Evolutionary conservation across 1,284 basidiomycete species (phyloP), one percentile per base, ranked within the genome.

Genomic region (Takashimella tepidaria): DNA sequence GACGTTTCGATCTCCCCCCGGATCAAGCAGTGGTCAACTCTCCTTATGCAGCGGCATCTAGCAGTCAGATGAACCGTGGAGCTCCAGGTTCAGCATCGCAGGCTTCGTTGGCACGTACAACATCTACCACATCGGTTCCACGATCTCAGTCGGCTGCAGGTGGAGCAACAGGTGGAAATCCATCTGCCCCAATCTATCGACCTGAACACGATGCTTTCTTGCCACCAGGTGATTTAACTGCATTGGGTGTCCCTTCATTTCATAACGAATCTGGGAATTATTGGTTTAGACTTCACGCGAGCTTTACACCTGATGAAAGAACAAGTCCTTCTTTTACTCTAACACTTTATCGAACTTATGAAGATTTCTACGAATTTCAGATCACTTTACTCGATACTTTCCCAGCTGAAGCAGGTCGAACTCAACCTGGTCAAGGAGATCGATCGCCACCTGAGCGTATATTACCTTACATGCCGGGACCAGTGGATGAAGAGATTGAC

Each of bases 301-400:
- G 86, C 45, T 98, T 87, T 75, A 86, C 92, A 59, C 89, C 91
- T 0, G 89, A 88, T 64, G 81, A 82, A 55, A 76, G 79, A 5
- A 70, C 81, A 3, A 65, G 86, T 42, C 81, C 81, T 3, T 84
- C 88, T 12, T 87, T 85, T 66, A 85, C 89, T 24, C 84, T 98
- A 50, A 86, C 93, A 60, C 81, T 98, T 41, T 98, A 96, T 77
- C 84, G 96, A 49, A 84, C 91, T 16, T 99, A 99, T 79, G 89
- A 96, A 68, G 93, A 99, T 74, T 99, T 99, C 75, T 96, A 95
- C 78, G 91, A 95, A 66, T 98, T 98, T 74, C 96, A 99, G 69
- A 88, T 96, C 51, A 80, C 83, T 8, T 82, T 99, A 37, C 82
- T 97, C 56, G 83, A 92, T 50, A 80, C 82, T 0, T 96, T 95